Base-by-base conservation (phyloP, 768 basidiomycete species). In the Macrocybe gigantea region DNA sequence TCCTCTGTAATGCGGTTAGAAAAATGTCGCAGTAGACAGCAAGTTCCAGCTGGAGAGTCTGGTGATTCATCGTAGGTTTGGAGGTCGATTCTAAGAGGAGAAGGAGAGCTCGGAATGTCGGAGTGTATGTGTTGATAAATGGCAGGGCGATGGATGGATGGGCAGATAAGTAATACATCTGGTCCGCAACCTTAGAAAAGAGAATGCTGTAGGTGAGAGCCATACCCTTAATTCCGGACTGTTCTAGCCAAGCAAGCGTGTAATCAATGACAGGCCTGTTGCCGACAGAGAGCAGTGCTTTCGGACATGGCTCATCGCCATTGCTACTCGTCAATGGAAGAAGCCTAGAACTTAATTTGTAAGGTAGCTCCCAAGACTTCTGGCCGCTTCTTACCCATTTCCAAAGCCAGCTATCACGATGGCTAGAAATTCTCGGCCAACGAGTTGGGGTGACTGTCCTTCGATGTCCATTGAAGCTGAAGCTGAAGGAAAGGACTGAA, bases 401-500 rank as follows among this genome's bases (percentile, higher is more conserved):
- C 94, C 94, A 68, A 92, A 92, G 33, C 94, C 94, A 30, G 91
- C 88, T 9, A 96, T 74, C 29, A 96, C 71, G 13, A 97, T 82
- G 0, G 89, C 94, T 44, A 88, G 79, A 62, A 96, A 96, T 63
- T 96, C 94, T 31, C 76, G 78, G 33, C 76, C 74, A 15, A 78
- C 71, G 29, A 72, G 69, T 41, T 76, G 78, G 22, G 70, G 62
- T 51, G 74, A 70, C 53, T 77, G 73, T 47, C 76, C 72, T 49
- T 78, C 75, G 53, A 88, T 75, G 57, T 88, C 81, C 86, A 88
- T 85, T 29, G 2, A 15, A n/a, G 29, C 7, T 29, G 33, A n/a
- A 41, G 12, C 6, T 12, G 6, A 13, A 13, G 6, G 5, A 31
- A 36, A 36, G 2, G 2, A 22, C 22, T 22, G 22, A 4, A 22